These are phyloP conservation scores for Boletus subcaerulescens DNA, from an alignment of 768 basidiomycete genomes.

Conservation along the genomic window DNA sequence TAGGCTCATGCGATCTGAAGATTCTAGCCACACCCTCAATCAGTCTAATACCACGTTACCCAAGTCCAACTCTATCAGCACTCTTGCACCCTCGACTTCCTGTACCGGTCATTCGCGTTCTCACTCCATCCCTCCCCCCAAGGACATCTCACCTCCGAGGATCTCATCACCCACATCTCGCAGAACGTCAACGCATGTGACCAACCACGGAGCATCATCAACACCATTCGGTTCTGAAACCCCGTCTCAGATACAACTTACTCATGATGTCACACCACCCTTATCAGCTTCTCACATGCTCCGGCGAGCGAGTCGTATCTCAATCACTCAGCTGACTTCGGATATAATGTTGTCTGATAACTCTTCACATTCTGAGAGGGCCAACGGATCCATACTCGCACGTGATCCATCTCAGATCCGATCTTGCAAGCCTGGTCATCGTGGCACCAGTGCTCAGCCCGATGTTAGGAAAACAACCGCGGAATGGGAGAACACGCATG, in stretches of 20 bases:
- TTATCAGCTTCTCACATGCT: slow-evolving; percentile 17
- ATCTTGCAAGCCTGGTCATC: slow-evolving; percentile 15
- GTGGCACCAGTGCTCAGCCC: slow-evolving; percentile 11
- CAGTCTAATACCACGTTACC: slow-evolving; percentile 24
- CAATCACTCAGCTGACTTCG: slow-evolving; percentile 3
- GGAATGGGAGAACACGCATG: slow-evolving; percentile 10
- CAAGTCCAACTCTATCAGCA: slow-evolving; percentile 26
- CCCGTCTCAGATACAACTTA: slow-evolving; percentile 13
- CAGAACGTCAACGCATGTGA: slow-evolving; percentile 7
- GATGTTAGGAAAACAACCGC: slow-evolving; percentile 4
- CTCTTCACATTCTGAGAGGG: slow-evolving; percentile 4
- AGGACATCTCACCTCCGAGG: slow-evolving; percentile 7
- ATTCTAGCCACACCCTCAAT: slow-evolving; percentile 18
- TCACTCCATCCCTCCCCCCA: slow-evolving; percentile 12
- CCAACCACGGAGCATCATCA: neutral
- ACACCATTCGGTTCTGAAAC: slow-evolving; percentile 5
- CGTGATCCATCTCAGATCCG: slow-evolving; percentile 23
- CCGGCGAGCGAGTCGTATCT: slow-evolving; percentile 22
- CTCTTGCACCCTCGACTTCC: slow-evolving; percentile 26
- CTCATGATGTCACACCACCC: neutral
- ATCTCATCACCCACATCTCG: slow-evolving; percentile 20
- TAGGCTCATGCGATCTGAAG: slow-evolving; percentile 15
- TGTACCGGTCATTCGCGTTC: slow-evolving; percentile 24
- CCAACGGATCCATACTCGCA: neutral
- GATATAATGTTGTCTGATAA: slow-evolving; percentile 3